Evolutionary conservation across 225 moss, liverwort and hornwort genomes (phyloP).

Genomic region (Climacium dendroides): DNA sequence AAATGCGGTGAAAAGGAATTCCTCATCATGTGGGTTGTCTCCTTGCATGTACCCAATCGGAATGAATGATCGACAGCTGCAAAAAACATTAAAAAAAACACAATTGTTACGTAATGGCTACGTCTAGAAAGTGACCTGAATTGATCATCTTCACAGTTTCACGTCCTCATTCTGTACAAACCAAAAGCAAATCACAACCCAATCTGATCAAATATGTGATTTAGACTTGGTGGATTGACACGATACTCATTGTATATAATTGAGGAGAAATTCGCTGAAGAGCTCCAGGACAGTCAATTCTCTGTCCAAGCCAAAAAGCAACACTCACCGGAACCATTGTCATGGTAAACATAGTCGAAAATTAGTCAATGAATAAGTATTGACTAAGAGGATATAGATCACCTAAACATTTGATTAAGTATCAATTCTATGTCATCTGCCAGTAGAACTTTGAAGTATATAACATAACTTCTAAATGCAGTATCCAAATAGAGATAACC

Average conservation of each 20-base stretch:
- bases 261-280: neutral
- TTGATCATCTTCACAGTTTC: neutral
- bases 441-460: neutral
- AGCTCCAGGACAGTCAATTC: neutral
- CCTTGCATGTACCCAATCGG: neutral
- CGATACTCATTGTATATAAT: neutral
- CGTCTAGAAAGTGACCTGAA: neutral
- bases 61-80: neutral
- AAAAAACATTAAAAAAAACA: neutral
- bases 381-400: neutral
- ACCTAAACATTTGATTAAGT: neutral
- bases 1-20: neutral
- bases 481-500: neutral
- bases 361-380: neutral
- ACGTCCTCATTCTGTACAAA: neutral
- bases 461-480: neutral
- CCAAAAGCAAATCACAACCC: neutral
- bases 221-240: neutral
- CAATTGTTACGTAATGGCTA: neutral
- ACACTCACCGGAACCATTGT: neutral
- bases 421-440: neutral
- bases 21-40: neutral
- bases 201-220: constrained; percentile 17
- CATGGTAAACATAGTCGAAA: neutral
- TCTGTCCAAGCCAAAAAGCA: neutral